These are phyloP conservation scores for Acacia melanoxylon DNA, from an alignment of 306 rosid species.

Conservation along the genomic window DNA sequence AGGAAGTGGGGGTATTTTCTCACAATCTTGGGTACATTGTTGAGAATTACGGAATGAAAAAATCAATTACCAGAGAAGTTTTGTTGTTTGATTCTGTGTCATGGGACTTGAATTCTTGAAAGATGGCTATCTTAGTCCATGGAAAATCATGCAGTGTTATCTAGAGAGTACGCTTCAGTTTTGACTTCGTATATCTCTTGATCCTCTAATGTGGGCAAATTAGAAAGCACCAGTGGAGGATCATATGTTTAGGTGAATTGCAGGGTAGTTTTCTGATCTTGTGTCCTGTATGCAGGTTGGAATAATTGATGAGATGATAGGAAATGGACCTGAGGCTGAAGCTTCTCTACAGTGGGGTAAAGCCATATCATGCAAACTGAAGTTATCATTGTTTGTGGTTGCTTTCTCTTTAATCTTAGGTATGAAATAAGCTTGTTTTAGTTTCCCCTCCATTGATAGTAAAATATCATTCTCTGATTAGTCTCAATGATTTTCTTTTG, in stretches of 20 bases:
- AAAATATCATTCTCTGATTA: constrained; percentile 21
- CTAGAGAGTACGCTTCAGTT: constrained; percentile 99
- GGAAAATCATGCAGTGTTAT: constrained; percentile 80
- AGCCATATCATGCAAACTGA: constrained; percentile 58
- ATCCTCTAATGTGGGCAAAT: constrained; percentile 13
- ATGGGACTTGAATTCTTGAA: constrained; percentile 66
- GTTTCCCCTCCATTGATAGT: constrained; percentile 19
- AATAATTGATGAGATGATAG: constrained; percentile 65
- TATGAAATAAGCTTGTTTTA: constrained; percentile 33
- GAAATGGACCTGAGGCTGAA: constrained; percentile 86
- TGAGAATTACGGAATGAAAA: constrained; percentile 49
- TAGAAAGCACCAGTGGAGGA: constrained; percentile 4
- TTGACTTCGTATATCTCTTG: constrained; percentile 29
- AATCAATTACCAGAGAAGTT: constrained; percentile 53
- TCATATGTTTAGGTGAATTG: constrained; percentile 6
- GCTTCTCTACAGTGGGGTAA: constrained; percentile 67
- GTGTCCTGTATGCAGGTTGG: constrained; percentile 61
- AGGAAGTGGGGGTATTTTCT: constrained; percentile 35
- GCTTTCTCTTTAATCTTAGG: constrained; percentile 81
- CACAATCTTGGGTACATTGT: constrained; percentile 46
- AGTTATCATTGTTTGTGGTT: constrained; percentile 70
- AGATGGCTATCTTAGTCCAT: constrained; percentile 72
- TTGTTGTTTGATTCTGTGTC: constrained; percentile 59
- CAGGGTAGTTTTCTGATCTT: constrained; percentile 15
- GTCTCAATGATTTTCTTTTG: constrained; percentile 19